A percentile compares a stretch with the other conserved stretches of the same genome.
Conservation (phyloP, 1,139 yeast species). For the Saccharomyces hybrid region DNA sequence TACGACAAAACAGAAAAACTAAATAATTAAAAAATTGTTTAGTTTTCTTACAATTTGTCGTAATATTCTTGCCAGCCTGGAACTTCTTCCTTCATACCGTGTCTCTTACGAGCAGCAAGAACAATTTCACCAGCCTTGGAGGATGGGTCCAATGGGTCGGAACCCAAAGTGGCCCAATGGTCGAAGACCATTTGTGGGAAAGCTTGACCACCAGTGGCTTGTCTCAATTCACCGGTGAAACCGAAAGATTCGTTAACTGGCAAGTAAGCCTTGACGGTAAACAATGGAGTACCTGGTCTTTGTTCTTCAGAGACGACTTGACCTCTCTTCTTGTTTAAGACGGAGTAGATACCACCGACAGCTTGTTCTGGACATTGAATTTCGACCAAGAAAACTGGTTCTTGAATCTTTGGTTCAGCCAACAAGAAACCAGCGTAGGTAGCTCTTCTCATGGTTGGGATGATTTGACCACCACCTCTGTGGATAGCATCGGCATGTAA, state of each 20-base stretch:
- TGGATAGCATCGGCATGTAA: constrained; percentile 99
- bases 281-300: constrained; percentile 99
- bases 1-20: constrained; percentile 2
- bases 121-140: constrained; percentile 96
- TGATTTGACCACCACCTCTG: constrained; percentile 99
- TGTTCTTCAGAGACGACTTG: constrained; percentile 98
- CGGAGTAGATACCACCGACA: constrained; percentile 99
- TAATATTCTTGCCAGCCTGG: constrained; percentile 99
- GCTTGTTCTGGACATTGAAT: constrained; percentile 99
- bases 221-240: constrained; percentile 99
- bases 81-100: constrained; percentile 93
- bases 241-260: constrained; percentile 99
- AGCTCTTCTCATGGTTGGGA: constrained; percentile 99
- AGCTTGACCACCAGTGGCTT: constrained; percentile 99
- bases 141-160: constrained; percentile 88
- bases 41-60: constrained; percentile 77
- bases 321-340: constrained; percentile 99
- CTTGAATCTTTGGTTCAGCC: constrained; percentile 99
- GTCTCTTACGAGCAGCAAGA: constrained; percentile 86
- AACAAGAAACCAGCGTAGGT: constrained; percentile 96
- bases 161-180: constrained; percentile 89
- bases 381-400: constrained; percentile 98
- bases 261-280: constrained; percentile 98
- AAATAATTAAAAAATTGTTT: constrained; percentile 4
- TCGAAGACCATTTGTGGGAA: constrained; percentile 99